Base-by-base conservation (phyloP, 2,329 filamentous ascomycete species). In the Plectosphaerella sp. region DNA sequence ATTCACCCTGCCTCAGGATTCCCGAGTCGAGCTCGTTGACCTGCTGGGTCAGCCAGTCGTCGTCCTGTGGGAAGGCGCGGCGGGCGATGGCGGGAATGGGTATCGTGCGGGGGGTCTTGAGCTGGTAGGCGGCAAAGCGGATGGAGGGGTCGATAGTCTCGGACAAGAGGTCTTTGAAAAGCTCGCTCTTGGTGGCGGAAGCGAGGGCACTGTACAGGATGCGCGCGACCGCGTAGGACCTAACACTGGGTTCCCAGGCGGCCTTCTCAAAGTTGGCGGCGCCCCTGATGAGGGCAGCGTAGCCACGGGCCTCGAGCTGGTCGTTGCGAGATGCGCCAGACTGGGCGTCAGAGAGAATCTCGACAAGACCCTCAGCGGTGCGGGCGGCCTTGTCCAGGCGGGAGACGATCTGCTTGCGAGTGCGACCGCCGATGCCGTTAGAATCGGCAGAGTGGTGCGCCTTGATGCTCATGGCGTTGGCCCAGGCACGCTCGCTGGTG, bases 391-490 rank as follows among this genome's bases (percentile, higher is more conserved):
- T 97, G 62, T 85, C 81, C 41, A 97, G 76, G 50, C 92, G 84
- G 14, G 92, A 96, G 52, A 95, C 83, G 39, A 97, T 94, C 69
- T 99, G 93, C 50, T 87, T 87, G 64, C 91, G 86, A 16, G 89
- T 88, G 49, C 87, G 84, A 54, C 91, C 88, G 25, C 86, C 82
- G 57, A 96, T 88, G 47, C 86, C 87, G 68, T 90, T 89, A 55
- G 86, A 84, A 61, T 94, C 90, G 61, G 88, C 81, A 39, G 89
- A 83, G 66, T 95, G 90, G 18, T 83, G 76, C 4, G 90, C 82
- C 71, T 96, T 97, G 80, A 97, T 91, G 66, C 88, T 85, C 91
- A 97, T 95, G 53, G 92, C 93, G 69, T 96, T 87, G 37, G 94
- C 93, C 90, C 91, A 97, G 49, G 92, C 90, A 58, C 94, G 83